Percentiles rank a stretch among this genome's conserved stretches.
These are phyloP conservation scores for Areca catechu DNA, from an alignment of 176 grass and related monocot species.

Conservation along the genomic window DNA sequence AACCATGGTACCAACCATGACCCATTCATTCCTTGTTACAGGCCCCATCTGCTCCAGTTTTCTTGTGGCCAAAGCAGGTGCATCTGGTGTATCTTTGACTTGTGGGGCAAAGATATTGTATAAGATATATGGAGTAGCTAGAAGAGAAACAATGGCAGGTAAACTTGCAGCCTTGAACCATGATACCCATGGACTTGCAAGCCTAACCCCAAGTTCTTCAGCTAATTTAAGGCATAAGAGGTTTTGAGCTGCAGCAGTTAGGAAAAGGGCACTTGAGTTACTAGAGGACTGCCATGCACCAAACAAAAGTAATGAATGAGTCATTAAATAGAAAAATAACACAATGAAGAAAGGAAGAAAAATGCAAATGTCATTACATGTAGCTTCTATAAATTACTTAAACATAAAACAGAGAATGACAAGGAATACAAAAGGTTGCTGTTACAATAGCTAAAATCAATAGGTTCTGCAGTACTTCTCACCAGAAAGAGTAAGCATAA, in stretches of 20 bases:
- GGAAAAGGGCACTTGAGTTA: slow-evolving; percentile 70
- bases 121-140: slow-evolving; percentile 64
- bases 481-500: too few species aligned
- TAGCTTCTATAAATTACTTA: too few species aligned
- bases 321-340: not conserved
- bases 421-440: too few species aligned
- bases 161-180: slow-evolving; percentile 93
- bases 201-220: slow-evolving; percentile 64
- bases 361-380: not conserved
- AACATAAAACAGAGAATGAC: too few species aligned
- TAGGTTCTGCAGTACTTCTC: too few species aligned
- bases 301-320: slow-evolving; percentile 3
- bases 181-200: slow-evolving; percentile 72
- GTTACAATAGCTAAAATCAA: too few species aligned
- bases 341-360: not conserved
- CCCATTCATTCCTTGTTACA: slow-evolving; percentile 70
- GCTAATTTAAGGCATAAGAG: slow-evolving; percentile 81
- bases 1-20: slow-evolving; percentile 81
- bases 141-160: slow-evolving; percentile 55
- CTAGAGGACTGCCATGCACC: slow-evolving; percentile 54
- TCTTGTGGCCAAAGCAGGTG: slow-evolving; percentile 51
- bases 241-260: slow-evolving; percentile 91
- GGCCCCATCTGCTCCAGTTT: slow-evolving; percentile 68
- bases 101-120: slow-evolving; percentile 80
- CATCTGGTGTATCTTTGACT: slow-evolving; percentile 75